These are phyloP conservation scores for Tuber aestivum DNA, from an alignment of 495 filamentous ascomycete genomes.

Conservation along the genomic window DNA sequence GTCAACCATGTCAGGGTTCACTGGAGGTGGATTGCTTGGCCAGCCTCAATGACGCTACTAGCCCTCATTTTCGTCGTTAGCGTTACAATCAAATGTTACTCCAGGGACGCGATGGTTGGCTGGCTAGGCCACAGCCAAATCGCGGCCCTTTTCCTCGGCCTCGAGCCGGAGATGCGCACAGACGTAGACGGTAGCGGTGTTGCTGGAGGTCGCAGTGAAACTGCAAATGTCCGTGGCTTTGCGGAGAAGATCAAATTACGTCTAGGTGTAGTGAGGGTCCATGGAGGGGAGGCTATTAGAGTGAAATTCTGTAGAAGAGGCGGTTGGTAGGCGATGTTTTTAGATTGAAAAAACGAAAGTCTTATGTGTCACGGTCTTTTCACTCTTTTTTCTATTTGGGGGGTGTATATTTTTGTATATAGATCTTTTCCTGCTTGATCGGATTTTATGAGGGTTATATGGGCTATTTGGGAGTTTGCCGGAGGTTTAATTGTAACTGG, in stretches of 20 bases:
- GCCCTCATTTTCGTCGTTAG: slow-evolving; percentile 9
- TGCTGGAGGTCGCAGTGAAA: slow-evolving; percentile 14
- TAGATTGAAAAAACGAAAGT: neutral
- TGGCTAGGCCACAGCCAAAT: slow-evolving; percentile 32
- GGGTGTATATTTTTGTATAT: neutral
- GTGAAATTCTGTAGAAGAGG: neutral
- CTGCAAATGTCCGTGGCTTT: slow-evolving; percentile 18
- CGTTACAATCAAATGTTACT: slow-evolving; percentile 4
- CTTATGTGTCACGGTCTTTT: neutral
- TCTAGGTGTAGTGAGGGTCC: slow-evolving; percentile 16
- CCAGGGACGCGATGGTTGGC: slow-evolving; percentile 10
- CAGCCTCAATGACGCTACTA: slow-evolving; percentile 11
- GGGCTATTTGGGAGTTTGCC: neutral
- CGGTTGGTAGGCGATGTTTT: neutral
- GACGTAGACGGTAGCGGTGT: slow-evolving; percentile 23
- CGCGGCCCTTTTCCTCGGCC: slow-evolving; percentile 22
- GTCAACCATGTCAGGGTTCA: slow-evolving; percentile 4
- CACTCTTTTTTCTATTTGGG: neutral
- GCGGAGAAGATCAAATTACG: slow-evolving; percentile 33
- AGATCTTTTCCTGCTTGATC: neutral
- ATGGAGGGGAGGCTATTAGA: slow-evolving; percentile 9
- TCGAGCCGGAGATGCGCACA: slow-evolving; percentile 23
- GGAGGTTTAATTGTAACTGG: neutral
- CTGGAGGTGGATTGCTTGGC: slow-evolving; percentile 33
- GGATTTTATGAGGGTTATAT: neutral